Evolutionary conservation across 768 basidiomycete species (phyloP).

Genomic region (Mycena filopes): DNA sequence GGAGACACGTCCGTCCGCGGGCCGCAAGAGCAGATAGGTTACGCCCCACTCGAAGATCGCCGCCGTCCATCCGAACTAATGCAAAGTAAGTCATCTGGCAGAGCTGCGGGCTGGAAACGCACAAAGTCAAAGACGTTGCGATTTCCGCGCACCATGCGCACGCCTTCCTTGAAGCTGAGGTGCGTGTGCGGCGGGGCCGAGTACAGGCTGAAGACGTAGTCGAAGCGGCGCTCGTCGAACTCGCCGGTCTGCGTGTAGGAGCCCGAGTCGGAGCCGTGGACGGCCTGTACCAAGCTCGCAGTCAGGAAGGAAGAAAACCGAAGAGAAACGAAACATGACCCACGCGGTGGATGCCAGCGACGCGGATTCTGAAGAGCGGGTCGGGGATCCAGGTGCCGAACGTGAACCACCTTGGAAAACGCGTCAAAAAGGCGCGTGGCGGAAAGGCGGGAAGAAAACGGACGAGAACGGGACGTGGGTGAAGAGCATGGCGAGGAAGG

Average conservation of each 20-base stretch:
- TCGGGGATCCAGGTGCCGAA: conserved; percentile 51
- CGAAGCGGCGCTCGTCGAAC: conserved; percentile 52
- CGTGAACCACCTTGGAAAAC: conserved; percentile 33
- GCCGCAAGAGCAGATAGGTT: conserved; percentile 52
- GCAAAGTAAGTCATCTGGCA: background rate
- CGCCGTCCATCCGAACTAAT: conserved; percentile 55
- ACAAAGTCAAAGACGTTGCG: conserved; percentile 52
- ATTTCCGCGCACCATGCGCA: conserved; percentile 54
- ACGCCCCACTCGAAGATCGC: conserved; percentile 54
- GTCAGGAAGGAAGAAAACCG: background rate
- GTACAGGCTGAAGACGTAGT: conserved; percentile 54
- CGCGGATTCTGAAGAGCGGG: conserved; percentile 54
- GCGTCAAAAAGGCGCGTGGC: too few species aligned
- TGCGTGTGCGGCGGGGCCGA: conserved; percentile 51
- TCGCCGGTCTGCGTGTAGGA: conserved; percentile 51
- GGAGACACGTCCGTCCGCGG: conserved; percentile 46
- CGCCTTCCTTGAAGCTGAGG: conserved; percentile 50
- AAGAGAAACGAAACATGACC: conserved; percentile 8
- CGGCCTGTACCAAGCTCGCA: conserved; percentile 41
- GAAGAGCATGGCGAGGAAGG: conserved; percentile 47
- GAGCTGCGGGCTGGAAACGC: conserved; percentile 20
- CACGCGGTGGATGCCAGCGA: conserved; percentile 53
- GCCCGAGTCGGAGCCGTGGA: conserved; percentile 56
- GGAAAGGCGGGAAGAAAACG: conserved; percentile 29
- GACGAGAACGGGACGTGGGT: conserved; percentile 56